Evolutionary conservation across 108 stramenopile genomes (phyloP), one percentile per base, ranked within the genome.

Genomic region (Skeletonema grethae): DNA sequence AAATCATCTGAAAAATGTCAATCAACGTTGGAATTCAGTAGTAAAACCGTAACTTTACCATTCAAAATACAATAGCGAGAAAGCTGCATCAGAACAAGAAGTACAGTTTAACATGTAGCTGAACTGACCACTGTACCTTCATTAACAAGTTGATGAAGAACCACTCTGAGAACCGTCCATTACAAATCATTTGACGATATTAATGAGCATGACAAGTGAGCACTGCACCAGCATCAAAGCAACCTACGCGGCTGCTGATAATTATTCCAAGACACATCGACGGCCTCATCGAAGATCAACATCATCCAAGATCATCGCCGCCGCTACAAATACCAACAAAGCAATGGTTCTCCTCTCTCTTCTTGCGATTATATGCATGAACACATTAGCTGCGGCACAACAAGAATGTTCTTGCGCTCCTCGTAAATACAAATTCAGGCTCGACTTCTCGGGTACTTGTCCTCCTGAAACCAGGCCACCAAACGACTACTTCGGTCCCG

Each of bases 341-440:
- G 2, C 15, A 15, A 43, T 43, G 41, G 4, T 43, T 50, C 22
- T 24, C 5, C 50, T 50, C 20, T 50, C 22, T 50, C 50, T 50
- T 7, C 22, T 50, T 13, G 0, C 8, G 50, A 50, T 50, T 22
- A 0, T 22, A 0, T 50, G 50, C 50, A 50, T 18, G 6, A 45
- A 15, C 11, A 28, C 57, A 11, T 29, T 16, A 10, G n/a, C 24
- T 29, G 63, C 63, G 22, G 46, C 36, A 57, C 32, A 65, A 45
- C 25, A 57, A 22, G 61, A 67, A 32, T 79, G 79, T 63, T 72
- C 67, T 61, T 79, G 79, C 63, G 72, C 79, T 13, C 79, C 79
- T 31, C 79, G 70, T 36, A 30, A 69, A 60, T 79, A 57, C 35
- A 28, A 2, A 34, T 79, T 79, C 79, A 67, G 63, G 50, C 79